Conservation (phyloP, 768 basidiomycete species). For the Sistotremastrum suecicum region DNA sequence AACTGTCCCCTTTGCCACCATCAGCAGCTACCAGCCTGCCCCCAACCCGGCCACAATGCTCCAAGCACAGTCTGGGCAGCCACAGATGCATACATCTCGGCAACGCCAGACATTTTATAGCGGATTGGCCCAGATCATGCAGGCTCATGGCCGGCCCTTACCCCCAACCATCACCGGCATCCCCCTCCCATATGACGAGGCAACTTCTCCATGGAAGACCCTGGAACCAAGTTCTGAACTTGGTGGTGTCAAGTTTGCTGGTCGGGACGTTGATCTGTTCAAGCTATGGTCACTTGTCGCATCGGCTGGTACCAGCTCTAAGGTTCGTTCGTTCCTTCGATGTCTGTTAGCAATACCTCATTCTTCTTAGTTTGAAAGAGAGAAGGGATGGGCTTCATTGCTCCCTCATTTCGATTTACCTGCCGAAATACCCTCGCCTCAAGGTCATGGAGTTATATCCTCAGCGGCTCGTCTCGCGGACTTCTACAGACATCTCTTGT, state of each 20-base stretch:
- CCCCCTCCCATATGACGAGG: constrained; percentile 47
- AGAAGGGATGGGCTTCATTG: constrained; percentile 43
- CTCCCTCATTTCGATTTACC: constrained; percentile 46
- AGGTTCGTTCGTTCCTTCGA: constrained; percentile 26
- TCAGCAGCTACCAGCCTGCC: constrained; percentile 8
- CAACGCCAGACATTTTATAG: constrained; percentile 41
- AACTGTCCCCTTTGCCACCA: not conserved
- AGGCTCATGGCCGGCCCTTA: constrained; percentile 43
- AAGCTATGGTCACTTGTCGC: constrained; percentile 52
- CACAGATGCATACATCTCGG: constrained; percentile 31
- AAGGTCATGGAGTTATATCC: constrained; percentile 31
- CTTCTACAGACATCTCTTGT: constrained; percentile 48
- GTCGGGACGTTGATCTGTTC: constrained; percentile 65
- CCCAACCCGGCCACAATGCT: constrained; percentile 21
- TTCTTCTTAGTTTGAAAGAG: constrained; percentile 24
- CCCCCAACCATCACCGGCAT: constrained; percentile 63
- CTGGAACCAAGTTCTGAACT: constrained; percentile 47
- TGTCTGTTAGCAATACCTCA: not conserved
- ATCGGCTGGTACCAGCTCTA: constrained; percentile 44
- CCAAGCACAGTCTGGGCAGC: constrained; percentile 17
- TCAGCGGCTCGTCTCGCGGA: constrained; percentile 39
- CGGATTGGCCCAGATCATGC: constrained; percentile 47
- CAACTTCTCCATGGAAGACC: constrained; percentile 46
- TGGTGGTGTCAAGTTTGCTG: constrained; percentile 55
- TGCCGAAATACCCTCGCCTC: constrained; percentile 34